phyloP scores from a whole-genome alignment of 1,284 basidiomycete genomes.

The Ganoderma leucocontextum region DNA sequence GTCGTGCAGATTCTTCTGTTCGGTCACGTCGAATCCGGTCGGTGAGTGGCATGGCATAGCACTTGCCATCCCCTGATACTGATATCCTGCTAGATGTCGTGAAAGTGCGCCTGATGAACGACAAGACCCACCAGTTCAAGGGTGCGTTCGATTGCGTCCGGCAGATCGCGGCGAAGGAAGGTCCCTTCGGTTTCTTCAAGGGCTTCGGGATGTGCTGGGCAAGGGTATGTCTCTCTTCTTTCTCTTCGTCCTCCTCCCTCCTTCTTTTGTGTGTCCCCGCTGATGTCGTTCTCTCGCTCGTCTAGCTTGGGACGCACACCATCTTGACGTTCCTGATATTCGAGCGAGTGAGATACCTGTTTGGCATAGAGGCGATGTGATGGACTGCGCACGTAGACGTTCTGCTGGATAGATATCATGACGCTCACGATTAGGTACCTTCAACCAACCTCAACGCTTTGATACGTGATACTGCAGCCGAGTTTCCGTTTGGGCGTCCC shows the following conservation, averaged over 20 bases:
- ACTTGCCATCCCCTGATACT: background rate
- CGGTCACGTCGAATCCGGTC: conserved; percentile 50
- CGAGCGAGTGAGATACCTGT: conserved; percentile 43
- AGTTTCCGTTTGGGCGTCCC: no score
- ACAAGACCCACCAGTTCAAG: conserved; percentile 44
- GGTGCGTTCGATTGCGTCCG: conserved; percentile 45
- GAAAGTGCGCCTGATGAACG: conserved; percentile 53
- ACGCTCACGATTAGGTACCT: background rate
- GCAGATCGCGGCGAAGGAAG: conserved; percentile 44
- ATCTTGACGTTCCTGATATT: conserved; percentile 48
- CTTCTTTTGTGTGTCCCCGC: background rate
- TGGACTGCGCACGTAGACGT: background rate
- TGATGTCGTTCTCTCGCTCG: background rate
- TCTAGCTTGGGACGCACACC: conserved; percentile 48
- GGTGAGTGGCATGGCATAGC: conserved; percentile 35
- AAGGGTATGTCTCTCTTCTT: conserved; percentile 39
- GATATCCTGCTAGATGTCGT: conserved; percentile 43
- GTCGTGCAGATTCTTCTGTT: conserved; percentile 45
- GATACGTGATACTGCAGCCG: no score
- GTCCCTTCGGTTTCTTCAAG: conserved; percentile 48
- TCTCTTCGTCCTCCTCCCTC: background rate
- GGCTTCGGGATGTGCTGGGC: conserved; percentile 53
- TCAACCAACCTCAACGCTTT: background rate
- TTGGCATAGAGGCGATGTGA: conserved; percentile 48
- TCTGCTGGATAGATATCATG: background rate